phyloP scores from a whole-genome alignment of 306 rosid genomes.

The Lathyrus oleraceus region DNA sequence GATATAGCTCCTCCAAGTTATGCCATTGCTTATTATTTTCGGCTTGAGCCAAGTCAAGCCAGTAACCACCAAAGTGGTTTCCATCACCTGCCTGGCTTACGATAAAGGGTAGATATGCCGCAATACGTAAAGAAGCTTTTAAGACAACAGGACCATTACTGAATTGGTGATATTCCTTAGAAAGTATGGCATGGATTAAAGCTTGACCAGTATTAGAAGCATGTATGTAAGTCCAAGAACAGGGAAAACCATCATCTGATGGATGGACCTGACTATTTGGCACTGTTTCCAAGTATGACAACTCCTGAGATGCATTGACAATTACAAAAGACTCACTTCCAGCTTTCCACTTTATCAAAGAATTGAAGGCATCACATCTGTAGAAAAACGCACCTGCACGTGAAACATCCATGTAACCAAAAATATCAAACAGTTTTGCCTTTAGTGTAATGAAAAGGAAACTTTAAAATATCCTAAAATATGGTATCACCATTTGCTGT shows the following conservation, averaged over 20 bases:
- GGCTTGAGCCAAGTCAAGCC: slow-evolving; percentile 63
- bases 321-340: slow-evolving; percentile 75
- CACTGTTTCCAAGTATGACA: slow-evolving; percentile 45
- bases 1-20: slow-evolving; percentile 60
- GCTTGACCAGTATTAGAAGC: slow-evolving; percentile 81
- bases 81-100: slow-evolving; percentile 80
- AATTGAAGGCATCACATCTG: slow-evolving; percentile 76
- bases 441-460: slow-evolving; percentile 24
- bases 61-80: slow-evolving; percentile 86
- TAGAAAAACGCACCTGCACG: slow-evolving; percentile 75
- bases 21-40: slow-evolving; percentile 52
- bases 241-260: slow-evolving; percentile 58
- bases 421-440: slow-evolving; percentile 24
- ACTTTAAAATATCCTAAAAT: slow-evolving; percentile 19
- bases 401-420: slow-evolving; percentile 37
- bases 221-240: slow-evolving; percentile 73
- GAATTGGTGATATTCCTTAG: slow-evolving; percentile 59
- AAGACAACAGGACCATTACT: slow-evolving; percentile 65
- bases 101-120: slow-evolving; percentile 72
- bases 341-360: slow-evolving; percentile 79
- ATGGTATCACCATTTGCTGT: slow-evolving; percentile 67
- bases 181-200: slow-evolving; percentile 68
- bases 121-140: slow-evolving; percentile 67
- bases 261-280: slow-evolving; percentile 43
- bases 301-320: slow-evolving; percentile 63